Conservation (phyloP, 257 asterid genomes). For the Rubia yunnanensis region DNA sequence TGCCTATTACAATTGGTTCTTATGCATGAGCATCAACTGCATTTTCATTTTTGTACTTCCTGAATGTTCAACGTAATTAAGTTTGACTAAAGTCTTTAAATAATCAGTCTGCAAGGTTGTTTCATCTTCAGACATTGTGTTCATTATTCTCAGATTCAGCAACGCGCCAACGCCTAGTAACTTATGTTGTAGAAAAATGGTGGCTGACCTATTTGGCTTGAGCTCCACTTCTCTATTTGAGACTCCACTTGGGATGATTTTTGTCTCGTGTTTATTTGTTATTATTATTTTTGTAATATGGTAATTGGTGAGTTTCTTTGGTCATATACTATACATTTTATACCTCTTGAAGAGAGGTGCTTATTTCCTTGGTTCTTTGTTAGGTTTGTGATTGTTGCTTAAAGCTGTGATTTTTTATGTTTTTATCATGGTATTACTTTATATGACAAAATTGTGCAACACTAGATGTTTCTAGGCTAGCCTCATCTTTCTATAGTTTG, state of each 20-base stretch:
- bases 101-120: not conserved
- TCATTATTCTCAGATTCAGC: not conserved
- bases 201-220: not conserved
- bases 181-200: not conserved
- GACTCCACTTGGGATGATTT: not conserved
- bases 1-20: not conserved
- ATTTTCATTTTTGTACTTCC: not conserved
- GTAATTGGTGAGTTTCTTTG: not conserved
- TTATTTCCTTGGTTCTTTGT: not conserved
- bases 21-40: not conserved
- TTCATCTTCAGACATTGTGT: not conserved
- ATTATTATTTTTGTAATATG: not conserved
- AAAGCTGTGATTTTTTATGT: not conserved
- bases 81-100: not conserved
- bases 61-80: not conserved
- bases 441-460: not conserved
- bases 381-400: not conserved
- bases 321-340: not conserved
- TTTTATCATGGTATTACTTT: not conserved
- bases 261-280: not conserved
- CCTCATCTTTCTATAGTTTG: not conserved
- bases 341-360: not conserved
- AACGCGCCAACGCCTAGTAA: not conserved
- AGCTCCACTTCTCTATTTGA: not conserved
- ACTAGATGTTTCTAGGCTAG: not conserved